Evolutionary conservation across 2,329 filamentous ascomycete genomes (phyloP).

Genomic region (Arthrobotrys entomopaga): DNA sequence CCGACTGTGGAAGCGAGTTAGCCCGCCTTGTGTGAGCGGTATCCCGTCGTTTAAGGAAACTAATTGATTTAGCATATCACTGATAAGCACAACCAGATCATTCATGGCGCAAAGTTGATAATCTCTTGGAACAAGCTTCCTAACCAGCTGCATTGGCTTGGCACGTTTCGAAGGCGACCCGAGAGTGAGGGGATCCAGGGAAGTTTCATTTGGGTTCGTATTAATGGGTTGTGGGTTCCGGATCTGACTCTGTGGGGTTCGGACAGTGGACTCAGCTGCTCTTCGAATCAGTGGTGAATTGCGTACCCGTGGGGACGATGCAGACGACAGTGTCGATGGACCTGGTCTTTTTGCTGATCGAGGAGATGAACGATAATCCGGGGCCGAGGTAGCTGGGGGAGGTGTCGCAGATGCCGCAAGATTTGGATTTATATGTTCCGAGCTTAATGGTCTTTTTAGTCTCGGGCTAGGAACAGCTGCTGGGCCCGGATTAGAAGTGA

Average conservation of each 20-base stretch:
- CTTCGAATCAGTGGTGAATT: slow-evolving; percentile 43
- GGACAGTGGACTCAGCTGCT: slow-evolving; percentile 31
- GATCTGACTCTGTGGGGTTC: slow-evolving; percentile 36
- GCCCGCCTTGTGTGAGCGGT: slow-evolving; percentile 82
- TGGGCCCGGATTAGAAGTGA: slow-evolving; percentile 10
- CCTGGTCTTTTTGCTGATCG: slow-evolving; percentile 25
- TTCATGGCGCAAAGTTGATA: slow-evolving; percentile 86
- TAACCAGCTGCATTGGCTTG: slow-evolving; percentile 65
- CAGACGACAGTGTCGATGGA: slow-evolving; percentile 19
- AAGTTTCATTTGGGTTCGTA: slow-evolving; percentile 47
- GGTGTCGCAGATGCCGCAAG: slow-evolving; percentile 21
- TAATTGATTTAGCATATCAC: slow-evolving; percentile 94
- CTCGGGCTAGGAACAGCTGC: slow-evolving; percentile 37
- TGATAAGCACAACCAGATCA: slow-evolving; percentile 88
- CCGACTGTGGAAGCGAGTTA: slow-evolving; percentile 96
- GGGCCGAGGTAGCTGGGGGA: slow-evolving; percentile 1
- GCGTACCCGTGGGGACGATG: slow-evolving; percentile 31
- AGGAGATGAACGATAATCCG: slow-evolving; percentile 45
- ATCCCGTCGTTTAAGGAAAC: slow-evolving; percentile 91
- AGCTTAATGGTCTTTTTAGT: slow-evolving; percentile 44
- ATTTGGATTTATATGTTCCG: slow-evolving; percentile 34
- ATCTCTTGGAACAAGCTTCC: slow-evolving; percentile 73
- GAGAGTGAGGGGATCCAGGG: slow-evolving; percentile 36
- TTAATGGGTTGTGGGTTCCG: slow-evolving; percentile 10
- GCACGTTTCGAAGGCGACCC: slow-evolving; percentile 67